Evolutionary conservation across 345 rosid species (phyloP), one percentile per base, ranked within the genome.

Genomic region (Eucalyptus brandiana): DNA sequence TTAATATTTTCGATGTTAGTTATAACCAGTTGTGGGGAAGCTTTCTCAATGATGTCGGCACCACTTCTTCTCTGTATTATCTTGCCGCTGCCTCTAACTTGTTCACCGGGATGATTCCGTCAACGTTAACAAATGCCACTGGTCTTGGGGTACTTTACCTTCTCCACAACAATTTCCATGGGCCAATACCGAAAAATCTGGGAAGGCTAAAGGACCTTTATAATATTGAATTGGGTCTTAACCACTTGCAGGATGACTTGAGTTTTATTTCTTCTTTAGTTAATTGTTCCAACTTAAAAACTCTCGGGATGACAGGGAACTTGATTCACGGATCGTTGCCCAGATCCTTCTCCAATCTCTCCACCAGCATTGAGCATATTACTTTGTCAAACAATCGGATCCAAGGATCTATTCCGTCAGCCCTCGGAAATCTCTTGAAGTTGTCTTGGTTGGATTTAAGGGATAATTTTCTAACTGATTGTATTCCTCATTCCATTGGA

Each of bases 251-350:
- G 10, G 76, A n/a, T 65, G 37, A 65, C 21, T n/a, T 65, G 3
- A 65, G 76, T n/a, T 65, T n/a, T n/a, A 16, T 65, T 7, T 65
- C 76, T 65, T 65, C 72, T 14, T 65, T 65, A 15, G 37, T 5
- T n/a, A 65, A 65, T n/a, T 65, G 40, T 65, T 65, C 76, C 76
- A 15, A 65, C 21, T n/a, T 65, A 65, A 1, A 7, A n/a, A 0
- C 0, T 8, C 19, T 65, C 21, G 0, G 0, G 0, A 0, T n/a
- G 4, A 0, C 1, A 0, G 2, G 2, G n/a, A 65, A n/a, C 11
- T 47, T 12, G 5, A 0, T 47, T 47, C 0, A 47, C 49, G 49
- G 49, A 47, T 47, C 49, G 11, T 47, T 47, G 2, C 49, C 49
- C 1, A 47, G 49, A 12, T 47, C 49, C 49, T 47, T 47, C 49